Evolutionary conservation across 2,329 filamentous ascomycete genomes (phyloP).

Genomic region (Claviceps monticola): DNA sequence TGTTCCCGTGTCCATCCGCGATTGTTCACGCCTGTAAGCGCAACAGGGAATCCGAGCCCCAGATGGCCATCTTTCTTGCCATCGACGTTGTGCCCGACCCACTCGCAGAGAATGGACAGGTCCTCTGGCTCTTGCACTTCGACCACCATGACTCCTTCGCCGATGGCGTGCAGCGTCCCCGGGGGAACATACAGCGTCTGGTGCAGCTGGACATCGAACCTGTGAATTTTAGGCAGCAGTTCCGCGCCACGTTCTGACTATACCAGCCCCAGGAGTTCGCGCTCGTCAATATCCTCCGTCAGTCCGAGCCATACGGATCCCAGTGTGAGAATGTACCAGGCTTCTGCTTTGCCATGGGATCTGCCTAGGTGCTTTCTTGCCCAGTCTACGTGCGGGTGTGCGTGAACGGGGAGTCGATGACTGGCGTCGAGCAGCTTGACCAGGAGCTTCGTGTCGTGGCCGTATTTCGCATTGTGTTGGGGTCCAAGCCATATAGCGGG

Average conservation of each 20-base stretch:
- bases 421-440: constrained; percentile 13
- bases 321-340: constrained; percentile 10
- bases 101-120: constrained; percentile 10
- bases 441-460: constrained; percentile 10
- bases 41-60: constrained; percentile 8
- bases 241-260: constrained; percentile 5
- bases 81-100: constrained; percentile 8
- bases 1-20: constrained; percentile 5
- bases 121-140: constrained; percentile 11
- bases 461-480: constrained; percentile 7
- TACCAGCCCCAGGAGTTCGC: constrained; percentile 6
- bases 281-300: constrained; percentile 4
- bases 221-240: constrained; percentile 8
- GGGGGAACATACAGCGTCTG: constrained; percentile 11
- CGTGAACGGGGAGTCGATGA: constrained; percentile 11
- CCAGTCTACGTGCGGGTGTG: constrained; percentile 11
- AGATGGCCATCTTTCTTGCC: constrained; percentile 8
- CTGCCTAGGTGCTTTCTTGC: constrained; percentile 7
- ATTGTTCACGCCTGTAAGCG: constrained; percentile 9
- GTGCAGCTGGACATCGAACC: constrained; percentile 7
- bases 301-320: constrained; percentile 9
- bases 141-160: constrained; percentile 9
- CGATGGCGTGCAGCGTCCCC: constrained; percentile 11
- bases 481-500: constrained; percentile 10
- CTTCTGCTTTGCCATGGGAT: constrained; percentile 12